Evolutionary conservation across 208 protist species (phyloP).

Genomic region (Leptomonas seymouri): DNA sequence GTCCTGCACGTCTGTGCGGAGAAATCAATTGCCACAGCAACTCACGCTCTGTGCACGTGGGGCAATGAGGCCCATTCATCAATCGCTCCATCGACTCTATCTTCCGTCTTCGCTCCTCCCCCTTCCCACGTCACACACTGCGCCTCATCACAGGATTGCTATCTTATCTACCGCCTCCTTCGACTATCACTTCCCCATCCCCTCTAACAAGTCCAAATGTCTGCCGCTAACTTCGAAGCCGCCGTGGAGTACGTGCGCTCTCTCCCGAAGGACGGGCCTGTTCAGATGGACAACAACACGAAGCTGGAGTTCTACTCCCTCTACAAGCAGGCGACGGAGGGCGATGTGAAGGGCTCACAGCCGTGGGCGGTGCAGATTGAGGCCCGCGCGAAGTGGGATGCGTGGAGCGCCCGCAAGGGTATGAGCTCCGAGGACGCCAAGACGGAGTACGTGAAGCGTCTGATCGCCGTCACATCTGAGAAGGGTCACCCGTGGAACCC

Average conservation of each 20-base stretch:
- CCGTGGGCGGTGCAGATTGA: conserved; percentile 94
- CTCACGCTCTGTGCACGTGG: too few relatives aligned
- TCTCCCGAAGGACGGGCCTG: conserved; percentile 78
- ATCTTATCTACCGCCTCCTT: background rate
- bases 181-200: background rate
- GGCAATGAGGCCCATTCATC: too few relatives aligned
- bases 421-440: conserved; percentile 91
- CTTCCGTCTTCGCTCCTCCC: background rate
- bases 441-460: conserved; percentile 81
- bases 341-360: conserved; percentile 91
- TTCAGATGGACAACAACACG: conserved; percentile 89
- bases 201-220: conserved; percentile 42
- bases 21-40: too few relatives aligned
- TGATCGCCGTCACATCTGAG: conserved; percentile 75
- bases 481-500: conserved; percentile 75
- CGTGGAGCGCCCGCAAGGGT: conserved; percentile 89
- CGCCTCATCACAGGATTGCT: background rate
- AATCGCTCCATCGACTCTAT: background rate
- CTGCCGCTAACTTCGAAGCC: conserved; percentile 72
- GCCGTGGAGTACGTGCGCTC: conserved; percentile 87
- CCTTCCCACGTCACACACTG: too few relatives aligned
- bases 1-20: too few relatives aligned
- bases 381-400: conserved; percentile 94
- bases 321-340: conserved; percentile 98
- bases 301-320: conserved; percentile 95